These are phyloP conservation scores for Larix kaempferi DNA, from an alignment of 75 land plant genomes.

Conservation along the genomic window DNA sequence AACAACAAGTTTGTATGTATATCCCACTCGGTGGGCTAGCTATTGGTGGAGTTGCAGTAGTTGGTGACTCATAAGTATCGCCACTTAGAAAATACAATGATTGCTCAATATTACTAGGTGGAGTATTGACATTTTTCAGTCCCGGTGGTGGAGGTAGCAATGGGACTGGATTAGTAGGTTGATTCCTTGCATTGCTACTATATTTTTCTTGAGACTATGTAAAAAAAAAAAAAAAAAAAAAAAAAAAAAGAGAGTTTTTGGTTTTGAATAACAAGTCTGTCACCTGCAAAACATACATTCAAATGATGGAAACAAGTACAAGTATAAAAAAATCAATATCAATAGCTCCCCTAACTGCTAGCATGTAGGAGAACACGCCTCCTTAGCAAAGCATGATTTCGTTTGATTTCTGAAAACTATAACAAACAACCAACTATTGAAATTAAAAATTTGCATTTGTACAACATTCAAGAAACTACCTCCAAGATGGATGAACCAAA, in stretches of 20 bases:
- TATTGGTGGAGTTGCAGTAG: conserved; percentile 17
- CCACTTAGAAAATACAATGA: conserved; percentile 74
- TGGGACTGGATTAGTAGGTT: conserved; percentile 15
- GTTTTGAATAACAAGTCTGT: not conserved
- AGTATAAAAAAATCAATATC: not conserved
- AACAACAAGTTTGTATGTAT: conserved; percentile 10
- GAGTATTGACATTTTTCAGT: conserved; percentile 28
- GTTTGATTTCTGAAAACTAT: not conserved
- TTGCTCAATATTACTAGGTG: conserved; percentile 10
- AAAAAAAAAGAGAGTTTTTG: not conserved
- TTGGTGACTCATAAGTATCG: conserved; percentile 29
- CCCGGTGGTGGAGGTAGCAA: conserved; percentile 67
- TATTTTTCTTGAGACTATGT: conserved; percentile 14
- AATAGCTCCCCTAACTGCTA: not conserved
- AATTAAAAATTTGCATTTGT: not conserved
- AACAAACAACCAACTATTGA: not conserved
- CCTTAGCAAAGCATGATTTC: not conserved
- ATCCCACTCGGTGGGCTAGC: conserved; percentile 10
- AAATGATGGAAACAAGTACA: not conserved
- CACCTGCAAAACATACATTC: not conserved
- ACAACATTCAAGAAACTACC: conserved; percentile 22
- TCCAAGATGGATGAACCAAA: conserved; percentile 60
- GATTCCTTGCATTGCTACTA: conserved; percentile 11
- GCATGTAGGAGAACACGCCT: not conserved
- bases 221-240: conserved; percentile 25